Evolutionary conservation across 75 land plant genomes (phyloP).

Genomic region (Ceratopteris richardii): DNA sequence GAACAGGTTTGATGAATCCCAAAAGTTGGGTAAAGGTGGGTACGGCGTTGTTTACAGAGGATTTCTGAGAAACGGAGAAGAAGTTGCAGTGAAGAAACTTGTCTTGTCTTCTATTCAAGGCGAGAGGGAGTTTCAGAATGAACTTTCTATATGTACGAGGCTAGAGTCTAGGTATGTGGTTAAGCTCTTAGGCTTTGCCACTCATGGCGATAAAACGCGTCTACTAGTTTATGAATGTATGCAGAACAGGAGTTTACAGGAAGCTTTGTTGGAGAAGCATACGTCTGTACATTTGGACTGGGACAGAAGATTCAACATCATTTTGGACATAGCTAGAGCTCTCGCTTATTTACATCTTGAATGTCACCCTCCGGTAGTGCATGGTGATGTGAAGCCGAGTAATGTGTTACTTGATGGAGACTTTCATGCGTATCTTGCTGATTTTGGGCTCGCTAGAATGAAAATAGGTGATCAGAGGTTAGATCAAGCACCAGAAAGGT

Average conservation of each 20-base stretch:
- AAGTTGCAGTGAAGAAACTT: slow-evolving; percentile 77
- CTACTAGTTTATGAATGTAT: slow-evolving; percentile 75
- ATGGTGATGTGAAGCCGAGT: slow-evolving; percentile 70
- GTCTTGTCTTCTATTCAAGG: slow-evolving; percentile 26
- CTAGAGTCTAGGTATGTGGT: slow-evolving; percentile 48
- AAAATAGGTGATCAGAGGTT: background rate
- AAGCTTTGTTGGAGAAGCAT: slow-evolving; percentile 41
- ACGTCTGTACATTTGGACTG: slow-evolving; percentile 11
- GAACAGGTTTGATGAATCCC: slow-evolving; percentile 40
- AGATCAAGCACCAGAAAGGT: background rate
- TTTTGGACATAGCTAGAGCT: slow-evolving; percentile 44
- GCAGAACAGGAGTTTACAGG: slow-evolving; percentile 67
- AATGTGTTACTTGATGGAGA: slow-evolving; percentile 46
- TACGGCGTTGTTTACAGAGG: slow-evolving; percentile 59
- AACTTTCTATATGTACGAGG: slow-evolving; percentile 44
- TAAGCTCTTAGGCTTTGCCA: slow-evolving; percentile 59
- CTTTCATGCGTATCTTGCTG: slow-evolving; percentile 44
- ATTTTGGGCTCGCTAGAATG: slow-evolving; percentile 51
- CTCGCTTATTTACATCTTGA: slow-evolving; percentile 63
- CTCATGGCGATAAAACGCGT: slow-evolving; percentile 15
- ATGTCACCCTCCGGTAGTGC: slow-evolving; percentile 59
- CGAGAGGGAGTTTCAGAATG: slow-evolving; percentile 69
- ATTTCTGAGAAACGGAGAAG: slow-evolving; percentile 49
- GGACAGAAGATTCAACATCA: slow-evolving; percentile 29
- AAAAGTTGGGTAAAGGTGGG: slow-evolving; percentile 51